Conservation (phyloP, 495 filamentous ascomycete species). For the Recurvomyces mirabilis region DNA sequence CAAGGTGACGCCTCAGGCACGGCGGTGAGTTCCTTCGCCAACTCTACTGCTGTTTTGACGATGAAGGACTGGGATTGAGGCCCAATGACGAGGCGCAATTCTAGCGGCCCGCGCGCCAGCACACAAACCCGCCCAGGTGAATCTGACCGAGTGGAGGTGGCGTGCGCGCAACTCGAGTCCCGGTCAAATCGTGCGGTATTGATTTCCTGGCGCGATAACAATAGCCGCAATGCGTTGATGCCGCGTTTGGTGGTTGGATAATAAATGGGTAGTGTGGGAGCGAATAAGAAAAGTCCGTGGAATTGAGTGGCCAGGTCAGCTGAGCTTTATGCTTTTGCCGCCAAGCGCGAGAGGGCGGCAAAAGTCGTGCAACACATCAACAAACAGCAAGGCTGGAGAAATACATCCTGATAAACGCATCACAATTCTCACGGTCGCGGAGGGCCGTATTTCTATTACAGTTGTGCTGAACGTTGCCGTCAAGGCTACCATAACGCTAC, state of each 20-base stretch:
- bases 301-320: not conserved
- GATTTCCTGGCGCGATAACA: too few species aligned
- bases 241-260: too few species aligned
- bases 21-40: conserved; percentile 3
- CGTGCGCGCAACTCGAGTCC: too few species aligned
- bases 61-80: not conserved
- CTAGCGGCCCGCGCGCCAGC: not conserved
- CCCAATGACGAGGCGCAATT: conserved; percentile 5
- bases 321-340: not conserved
- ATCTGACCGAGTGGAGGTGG: too few species aligned
- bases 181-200: too few species aligned
- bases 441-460: too few species aligned
- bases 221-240: too few species aligned
- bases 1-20: conserved; percentile 1
- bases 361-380: not conserved
- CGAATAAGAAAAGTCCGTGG: conserved; percentile 2
- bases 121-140: not conserved
- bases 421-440: too few species aligned
- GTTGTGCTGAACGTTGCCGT: too few species aligned
- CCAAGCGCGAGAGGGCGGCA: not conserved
- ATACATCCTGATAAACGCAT: not conserved
- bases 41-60: not conserved
- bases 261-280: too few species aligned
- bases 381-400: too few species aligned
- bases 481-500: too few species aligned